Base-by-base conservation (phyloP, 352 stramenopile species). In the Hyaloperonospora brassicae region DNA sequence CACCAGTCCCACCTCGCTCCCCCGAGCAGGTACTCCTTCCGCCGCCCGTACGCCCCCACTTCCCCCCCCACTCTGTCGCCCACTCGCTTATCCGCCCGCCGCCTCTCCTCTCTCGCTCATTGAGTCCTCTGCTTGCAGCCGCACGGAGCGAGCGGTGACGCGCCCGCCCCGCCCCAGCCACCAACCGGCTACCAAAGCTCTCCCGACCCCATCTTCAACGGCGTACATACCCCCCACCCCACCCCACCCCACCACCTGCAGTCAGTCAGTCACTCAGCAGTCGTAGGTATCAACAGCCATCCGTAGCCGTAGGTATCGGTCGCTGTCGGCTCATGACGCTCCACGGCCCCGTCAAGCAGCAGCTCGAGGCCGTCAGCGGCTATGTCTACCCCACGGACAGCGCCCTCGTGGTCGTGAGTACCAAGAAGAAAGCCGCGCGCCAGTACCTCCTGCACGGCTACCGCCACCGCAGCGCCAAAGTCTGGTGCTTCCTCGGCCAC, bases 401-500 rank as follows among this genome's bases (percentile, higher is more conserved):
- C 17, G 72, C 79, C 40, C 60, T 90, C 23, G 77, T 87, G 57
- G 65, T 75, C 21, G 47, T 79, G 47, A 68, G 49, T 44, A 62
- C 72, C 59, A 79, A 77, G 54, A 66, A 76, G 56, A 61, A 62
- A 54, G 47, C 54, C 14, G 44, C 53, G 5, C 31, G 27, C 21
- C 58, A 66, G 30, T 54, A 69, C 10, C 38, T 72, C 24, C 55
- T 68, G 42, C 54, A 72, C 35, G 40, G 50, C 36, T 72, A 68
- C 25, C 60, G 60, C 35, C 44, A 66, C 22, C 64, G 64, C 44
- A 59, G 56, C 44, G 66, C 72, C 30, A 76, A 77, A 40, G 72
- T 87, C n/a, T 90, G 76, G 77, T 55, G 80, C 58, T 90, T 84
- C 52, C 61, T 90, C 4, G 80, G 80, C 35, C 80, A 88, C 64